Evolutionary conservation across 2,329 filamentous ascomycete genomes (phyloP), one percentile per base, ranked within the genome.

Genomic region (Fusarium verticillioides): DNA sequence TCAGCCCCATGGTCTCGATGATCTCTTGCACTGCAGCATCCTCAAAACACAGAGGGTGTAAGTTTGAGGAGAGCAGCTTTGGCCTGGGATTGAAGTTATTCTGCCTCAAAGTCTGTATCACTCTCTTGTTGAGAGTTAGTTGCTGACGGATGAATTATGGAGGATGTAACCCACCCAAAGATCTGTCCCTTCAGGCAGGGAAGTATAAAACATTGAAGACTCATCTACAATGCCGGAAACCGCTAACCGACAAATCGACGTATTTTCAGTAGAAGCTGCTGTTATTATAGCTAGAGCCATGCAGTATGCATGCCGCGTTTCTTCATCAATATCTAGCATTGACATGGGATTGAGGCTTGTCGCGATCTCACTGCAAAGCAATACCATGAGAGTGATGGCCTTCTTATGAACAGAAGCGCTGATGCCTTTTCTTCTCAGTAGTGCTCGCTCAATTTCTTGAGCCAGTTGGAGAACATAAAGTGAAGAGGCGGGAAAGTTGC

Each of bases 161-260:
- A 46, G n/a, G 19, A 43, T 19, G 8, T 30, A 28, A 40, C 81
- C 72, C 80, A 87, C 85, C 82, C 81, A 83, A 57, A 86, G 69
- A 69, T 87, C 85, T 9, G 80, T 83, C 32, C 78, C 78, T 40
- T 81, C 78, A 16, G 78, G 75, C 26, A 83, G 68, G 4, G 73
- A 68, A 2, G 80, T 77, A 59, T 79, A 78, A 12, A 84, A 69
- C 26, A 83, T 77, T n/a, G 83, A 79, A 34, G 85, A 76, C 42
- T 83, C 81, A n/a, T 83, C 81, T 13, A 85, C 78, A 21, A 87
- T 79, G 52, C 85, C 85, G 9, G 84, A 84, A 5, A 81, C 77
- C 19, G 82, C 82, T 34, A 87, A 74, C 40, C 84, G 82, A 18
- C 81, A 81, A 42, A 85, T 78, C 6, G 79, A 71, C 32, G 77